Evolutionary conservation across 2,329 filamentous ascomycete species (phyloP), one percentile per base, ranked within the genome.

Genomic region (Aspergillus felis): DNA sequence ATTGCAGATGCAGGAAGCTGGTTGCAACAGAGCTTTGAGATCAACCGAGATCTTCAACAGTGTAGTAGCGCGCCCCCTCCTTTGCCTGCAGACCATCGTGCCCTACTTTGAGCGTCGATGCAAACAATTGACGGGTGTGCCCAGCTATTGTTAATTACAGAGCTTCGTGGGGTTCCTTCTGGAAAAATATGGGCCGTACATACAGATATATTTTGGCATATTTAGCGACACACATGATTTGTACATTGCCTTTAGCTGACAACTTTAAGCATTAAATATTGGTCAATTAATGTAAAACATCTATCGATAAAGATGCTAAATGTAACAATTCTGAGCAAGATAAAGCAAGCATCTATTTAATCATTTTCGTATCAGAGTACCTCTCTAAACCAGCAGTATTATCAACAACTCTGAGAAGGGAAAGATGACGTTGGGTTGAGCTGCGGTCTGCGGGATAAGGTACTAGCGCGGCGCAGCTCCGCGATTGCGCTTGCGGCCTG

Each of bases 1-100:
- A 77, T 79, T n/a, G 73, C 72, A 5, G 77, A 79, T 55, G 68
- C 76, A 9, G 76, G 76, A 4, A 78, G 74, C 59, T 79, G 75
- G 68, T 63, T 79, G n/a, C 73, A 71, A 41, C 69, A 77, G 52
- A 77, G 73, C 57, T 78, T 76, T 61, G 75, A 78, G 57, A 66
- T 76, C 22, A 70, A 75, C 54, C 71, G 69, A 52, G 73, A 78
- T 6, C 57, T 68, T 46, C 60, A 60, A 44, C 56, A 61, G 6
- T 57, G 59, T 38, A 50, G 53, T 3, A 59, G 52, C n/a, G 41
- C 54, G 25, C 49, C 17, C 6, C 56, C 60, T 10, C 50, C 63
- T 6, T 60, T 63, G 28, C 61, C 63, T 27, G 25, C 56, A 25
- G 58, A 53, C 44, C 48, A 4, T 53, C 50, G 8, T 47, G 38